Evolutionary conservation across 805 yeast species (phyloP).

Genomic region (Blastobotrys attinorum): DNA sequence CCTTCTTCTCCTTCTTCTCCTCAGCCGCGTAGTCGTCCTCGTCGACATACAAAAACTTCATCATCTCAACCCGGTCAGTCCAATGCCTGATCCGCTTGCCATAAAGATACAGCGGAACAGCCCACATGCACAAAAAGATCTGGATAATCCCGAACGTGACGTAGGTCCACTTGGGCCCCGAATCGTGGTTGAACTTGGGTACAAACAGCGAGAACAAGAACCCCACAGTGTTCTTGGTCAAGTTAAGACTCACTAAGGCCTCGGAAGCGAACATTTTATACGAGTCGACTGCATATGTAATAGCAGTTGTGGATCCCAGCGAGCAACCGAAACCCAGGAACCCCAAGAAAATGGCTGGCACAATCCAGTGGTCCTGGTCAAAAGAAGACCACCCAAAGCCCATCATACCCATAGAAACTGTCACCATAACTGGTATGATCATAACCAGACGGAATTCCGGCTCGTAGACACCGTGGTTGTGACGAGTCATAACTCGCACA

Average conservation of each 20-base stretch:
- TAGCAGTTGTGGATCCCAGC: constrained; percentile 53
- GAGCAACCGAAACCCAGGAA: constrained; percentile 53
- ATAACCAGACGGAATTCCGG: constrained; percentile 53
- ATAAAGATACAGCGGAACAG: constrained; percentile 44
- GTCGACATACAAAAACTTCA: constrained; percentile 33
- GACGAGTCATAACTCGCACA: constrained; percentile 37
- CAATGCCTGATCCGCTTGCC: constrained; percentile 45
- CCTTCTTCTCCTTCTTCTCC: too few relatives aligned
- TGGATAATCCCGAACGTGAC: constrained; percentile 47
- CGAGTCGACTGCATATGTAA: constrained; percentile 51
- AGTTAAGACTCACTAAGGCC: constrained; percentile 47
- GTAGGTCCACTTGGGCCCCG: constrained; percentile 41
- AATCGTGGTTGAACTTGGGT: constrained; percentile 34
- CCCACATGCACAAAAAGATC: constrained; percentile 39
- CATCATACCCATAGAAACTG: constrained; percentile 44
- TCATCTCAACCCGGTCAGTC: constrained; percentile 41
- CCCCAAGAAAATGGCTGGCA: constrained; percentile 50
- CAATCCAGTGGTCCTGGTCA: constrained; percentile 44
- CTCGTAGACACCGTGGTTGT: constrained; percentile 49
- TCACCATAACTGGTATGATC: constrained; percentile 42
- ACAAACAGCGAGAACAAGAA: constrained; percentile 51
- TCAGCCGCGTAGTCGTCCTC: too few relatives aligned
- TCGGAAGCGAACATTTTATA: constrained; percentile 53
- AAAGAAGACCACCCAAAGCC: constrained; percentile 57
- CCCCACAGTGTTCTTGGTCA: constrained; percentile 47